Conservation (phyloP, 441 rosid species). For the Raphanus hybrid region DNA sequence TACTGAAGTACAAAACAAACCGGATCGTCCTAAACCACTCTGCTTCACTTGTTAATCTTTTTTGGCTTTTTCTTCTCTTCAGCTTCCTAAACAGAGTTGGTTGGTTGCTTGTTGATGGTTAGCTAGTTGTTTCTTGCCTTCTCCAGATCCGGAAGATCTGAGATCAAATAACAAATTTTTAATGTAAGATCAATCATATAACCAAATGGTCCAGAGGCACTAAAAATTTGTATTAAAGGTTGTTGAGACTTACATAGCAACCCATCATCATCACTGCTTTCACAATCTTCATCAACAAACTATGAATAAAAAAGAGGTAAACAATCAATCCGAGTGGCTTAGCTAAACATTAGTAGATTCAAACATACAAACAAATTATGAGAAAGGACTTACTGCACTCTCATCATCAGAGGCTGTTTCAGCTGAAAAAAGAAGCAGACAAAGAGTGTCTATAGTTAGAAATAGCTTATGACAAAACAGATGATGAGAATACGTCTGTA, state of each 20-base stretch:
- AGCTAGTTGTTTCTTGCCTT: conserved; percentile 56
- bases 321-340: not conserved
- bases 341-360: too few species aligned
- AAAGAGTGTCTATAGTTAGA: not conserved
- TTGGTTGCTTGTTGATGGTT: conserved; percentile 14
- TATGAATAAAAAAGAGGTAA: conserved; percentile 41
- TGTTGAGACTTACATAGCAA: conserved; percentile 80
- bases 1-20: conserved; percentile 5
- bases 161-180: conserved; percentile 27
- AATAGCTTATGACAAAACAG: not conserved
- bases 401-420: conserved; percentile 70
- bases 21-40: conserved; percentile 6
- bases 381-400: conserved; percentile 49
- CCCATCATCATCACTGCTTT: conserved; percentile 84
- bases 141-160: conserved; percentile 98
- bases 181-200: conserved; percentile 6
- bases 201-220: not conserved
- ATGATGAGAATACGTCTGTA: not conserved
- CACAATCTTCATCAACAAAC: conserved; percentile 62
- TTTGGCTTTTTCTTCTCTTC: conserved; percentile 8
- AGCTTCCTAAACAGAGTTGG: conserved; percentile 29
- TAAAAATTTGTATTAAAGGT: not conserved
- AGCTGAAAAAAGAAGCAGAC: conserved; percentile 58
- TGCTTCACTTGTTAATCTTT: conserved; percentile 18
- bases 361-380: not conserved